These are phyloP conservation scores for Lumnitzera littorea DNA, from an alignment of 345 rosid genomes.

Conservation along the genomic window DNA sequence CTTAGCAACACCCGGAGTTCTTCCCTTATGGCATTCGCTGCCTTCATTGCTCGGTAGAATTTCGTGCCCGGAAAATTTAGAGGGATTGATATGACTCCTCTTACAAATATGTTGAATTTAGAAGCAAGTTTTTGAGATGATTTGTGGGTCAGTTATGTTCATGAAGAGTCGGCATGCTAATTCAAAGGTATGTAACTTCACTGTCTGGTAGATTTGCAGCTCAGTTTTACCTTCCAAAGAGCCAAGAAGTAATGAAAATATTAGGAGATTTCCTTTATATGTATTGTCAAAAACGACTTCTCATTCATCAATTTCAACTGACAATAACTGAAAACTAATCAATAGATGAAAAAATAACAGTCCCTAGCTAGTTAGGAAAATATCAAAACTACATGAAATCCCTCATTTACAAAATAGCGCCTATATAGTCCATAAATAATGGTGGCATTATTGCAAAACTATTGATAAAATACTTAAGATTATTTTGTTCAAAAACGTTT, in stretches of 20 bases:
- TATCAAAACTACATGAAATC: too few species aligned
- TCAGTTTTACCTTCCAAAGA: slow-evolving; percentile 11
- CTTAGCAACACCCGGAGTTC: slow-evolving; percentile 8
- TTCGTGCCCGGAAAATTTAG: slow-evolving; percentile 10
- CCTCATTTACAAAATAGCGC: too few species aligned
- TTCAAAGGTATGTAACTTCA: slow-evolving; percentile 8
- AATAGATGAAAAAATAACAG: too few species aligned
- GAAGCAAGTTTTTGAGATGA: slow-evolving; percentile 8
- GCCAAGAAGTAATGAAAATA: neutral
- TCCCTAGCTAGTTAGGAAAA: too few species aligned
- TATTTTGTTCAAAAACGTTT: too few species aligned
- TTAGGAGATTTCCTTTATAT: too few species aligned
- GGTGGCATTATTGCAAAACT: too few species aligned
- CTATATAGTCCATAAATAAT: too few species aligned
- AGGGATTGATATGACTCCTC: slow-evolving; percentile 8
- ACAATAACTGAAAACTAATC: too few species aligned
- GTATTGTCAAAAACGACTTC: too few species aligned
- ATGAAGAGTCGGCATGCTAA: slow-evolving; percentile 12
- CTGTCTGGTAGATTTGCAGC: slow-evolving; percentile 2
- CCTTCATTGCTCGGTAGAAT: slow-evolving; percentile 8
- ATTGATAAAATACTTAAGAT: too few species aligned
- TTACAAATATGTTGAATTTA: slow-evolving; percentile 4
- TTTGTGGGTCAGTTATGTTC: slow-evolving; percentile 1
- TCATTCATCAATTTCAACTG: too few species aligned
- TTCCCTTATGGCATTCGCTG: slow-evolving; percentile 7